Base-by-base conservation (phyloP, 495 filamentous ascomycete species). In the Xylaria flabelliformis region DNA sequence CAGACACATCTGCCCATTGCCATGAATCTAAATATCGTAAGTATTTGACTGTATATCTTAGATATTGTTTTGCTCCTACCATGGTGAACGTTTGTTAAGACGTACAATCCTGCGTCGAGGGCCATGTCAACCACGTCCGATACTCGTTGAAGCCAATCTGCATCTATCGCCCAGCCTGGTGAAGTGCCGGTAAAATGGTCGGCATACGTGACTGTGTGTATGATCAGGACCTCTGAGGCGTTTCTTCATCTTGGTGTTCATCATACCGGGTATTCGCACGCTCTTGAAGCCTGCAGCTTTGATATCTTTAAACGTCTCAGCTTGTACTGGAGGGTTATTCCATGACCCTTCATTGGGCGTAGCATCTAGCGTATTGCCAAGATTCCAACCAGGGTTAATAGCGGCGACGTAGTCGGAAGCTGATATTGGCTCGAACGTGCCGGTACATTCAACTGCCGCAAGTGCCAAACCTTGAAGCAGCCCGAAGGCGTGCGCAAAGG, bases 331-430 rank as follows among this genome's bases (percentile, higher is more conserved):
- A 1, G 84, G 77, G 69, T 90, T 90, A 61, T 87, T 87, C 89
- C 89, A 91, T 4, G 82, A 85, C 2, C 87, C 88, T 72, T 91
- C 89, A 61, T 83, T 79, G 5, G 88, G 85, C 19, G 84, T 77
- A 5, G 88, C 88, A 75, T 90, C 89, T 42, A 90, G 83, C 0
- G 88, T 90, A 59, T 91, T 91, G 19, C 88, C 91, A 0, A 88
- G 85, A 59, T 84, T 87, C 61, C 87, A 88, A 32, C 85, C 88
- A 2, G 84, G 90, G 59, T 92, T 92, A 1, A 93, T 88, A 56
- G 92, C 93, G 72, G 67, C 50, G 41, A 70, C 48, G 41, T 58
- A 74, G n/a, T 70, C 51, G 0, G 72, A 62, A n/a, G 72, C 72
- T 34, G 72, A 74, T 64, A 74, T 67, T 7, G 39, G 19, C 5